These are phyloP conservation scores for Podospora didyma DNA, from an alignment of 495 filamentous ascomycete species.

Conservation along the genomic window DNA sequence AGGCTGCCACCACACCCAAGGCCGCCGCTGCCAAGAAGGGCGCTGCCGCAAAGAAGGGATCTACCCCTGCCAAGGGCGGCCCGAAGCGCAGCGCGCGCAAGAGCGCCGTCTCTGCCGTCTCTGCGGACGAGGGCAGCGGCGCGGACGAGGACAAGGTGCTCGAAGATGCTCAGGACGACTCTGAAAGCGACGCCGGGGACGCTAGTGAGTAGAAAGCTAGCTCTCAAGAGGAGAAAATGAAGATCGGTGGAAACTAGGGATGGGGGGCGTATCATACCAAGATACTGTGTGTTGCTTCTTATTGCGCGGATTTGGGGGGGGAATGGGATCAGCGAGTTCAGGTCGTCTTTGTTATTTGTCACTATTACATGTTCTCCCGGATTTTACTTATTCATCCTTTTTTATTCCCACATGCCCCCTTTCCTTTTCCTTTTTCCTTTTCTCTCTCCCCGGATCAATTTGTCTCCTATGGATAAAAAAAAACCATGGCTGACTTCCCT, in stretches of 20 bases:
- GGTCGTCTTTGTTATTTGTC: too few relatives aligned
- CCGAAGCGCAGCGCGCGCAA: constrained; percentile 17
- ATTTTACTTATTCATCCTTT: too few relatives aligned
- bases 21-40: constrained; percentile 2
- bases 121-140: constrained; percentile 12
- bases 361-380: too few relatives aligned
- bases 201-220: constrained; percentile 15
- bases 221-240: background rate
- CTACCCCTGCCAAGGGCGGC: constrained; percentile 26
- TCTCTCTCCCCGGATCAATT: too few relatives aligned
- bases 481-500: background rate
- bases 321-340: too few relatives aligned
- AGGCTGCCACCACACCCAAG: constrained; percentile 2
- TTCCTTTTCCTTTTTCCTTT: too few relatives aligned
- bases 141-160: constrained; percentile 15
- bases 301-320: too few relatives aligned
- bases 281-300: background rate
- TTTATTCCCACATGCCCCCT: too few relatives aligned
- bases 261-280: too few relatives aligned
- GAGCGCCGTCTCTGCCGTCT: constrained; percentile 11
- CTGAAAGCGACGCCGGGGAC: constrained; percentile 15
- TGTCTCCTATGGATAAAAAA: background rate
- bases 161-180: constrained; percentile 13
- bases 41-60: constrained; percentile 10
- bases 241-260: background rate